Conservation (phyloP, 1,139 yeast genomes). For the Saccharomyces uvarum region DNA sequence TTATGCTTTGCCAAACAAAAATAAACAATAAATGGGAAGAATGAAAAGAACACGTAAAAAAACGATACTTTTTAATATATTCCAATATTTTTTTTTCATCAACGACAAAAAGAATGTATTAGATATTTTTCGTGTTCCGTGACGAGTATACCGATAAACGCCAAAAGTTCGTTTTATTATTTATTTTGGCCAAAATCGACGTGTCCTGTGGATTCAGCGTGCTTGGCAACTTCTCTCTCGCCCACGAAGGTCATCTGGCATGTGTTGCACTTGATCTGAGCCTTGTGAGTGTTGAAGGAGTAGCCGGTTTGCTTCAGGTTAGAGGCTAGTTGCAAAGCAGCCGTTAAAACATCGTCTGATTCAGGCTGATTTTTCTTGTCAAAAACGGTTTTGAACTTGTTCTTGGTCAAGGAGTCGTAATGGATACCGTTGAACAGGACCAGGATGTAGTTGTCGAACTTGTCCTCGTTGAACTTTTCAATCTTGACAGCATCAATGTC, state of each 20-base stretch:
- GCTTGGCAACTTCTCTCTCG: constrained; percentile 59
- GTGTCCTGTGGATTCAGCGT: constrained; percentile 61
- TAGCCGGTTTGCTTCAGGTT: constrained; percentile 48
- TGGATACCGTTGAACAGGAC: constrained; percentile 69
- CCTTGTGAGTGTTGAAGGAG: constrained; percentile 60
- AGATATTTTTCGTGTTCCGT: constrained; percentile 2
- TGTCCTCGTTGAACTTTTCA: constrained; percentile 48
- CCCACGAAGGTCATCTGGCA: constrained; percentile 53
- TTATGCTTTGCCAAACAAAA: background rate
- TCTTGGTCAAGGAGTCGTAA: constrained; percentile 49
- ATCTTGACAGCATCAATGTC: constrained; percentile 61
- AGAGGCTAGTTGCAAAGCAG: constrained; percentile 39
- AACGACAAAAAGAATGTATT: constrained; percentile 3
- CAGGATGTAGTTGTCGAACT: constrained; percentile 39
- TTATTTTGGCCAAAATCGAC: constrained; percentile 50
- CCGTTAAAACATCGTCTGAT: constrained; percentile 33
- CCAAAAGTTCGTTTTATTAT: background rate
- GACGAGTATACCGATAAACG: constrained; percentile 1
- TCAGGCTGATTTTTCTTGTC: constrained; percentile 23
- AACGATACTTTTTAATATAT: background rate
- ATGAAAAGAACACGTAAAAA: constrained; percentile 1
- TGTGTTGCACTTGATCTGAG: constrained; percentile 49
- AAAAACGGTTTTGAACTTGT: constrained; percentile 35
- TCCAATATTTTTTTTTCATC: constrained; percentile 2
- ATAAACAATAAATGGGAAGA: background rate